Base-by-base conservation (phyloP, 306 rosid genomes). In the Mimosa bimucronata region DNA sequence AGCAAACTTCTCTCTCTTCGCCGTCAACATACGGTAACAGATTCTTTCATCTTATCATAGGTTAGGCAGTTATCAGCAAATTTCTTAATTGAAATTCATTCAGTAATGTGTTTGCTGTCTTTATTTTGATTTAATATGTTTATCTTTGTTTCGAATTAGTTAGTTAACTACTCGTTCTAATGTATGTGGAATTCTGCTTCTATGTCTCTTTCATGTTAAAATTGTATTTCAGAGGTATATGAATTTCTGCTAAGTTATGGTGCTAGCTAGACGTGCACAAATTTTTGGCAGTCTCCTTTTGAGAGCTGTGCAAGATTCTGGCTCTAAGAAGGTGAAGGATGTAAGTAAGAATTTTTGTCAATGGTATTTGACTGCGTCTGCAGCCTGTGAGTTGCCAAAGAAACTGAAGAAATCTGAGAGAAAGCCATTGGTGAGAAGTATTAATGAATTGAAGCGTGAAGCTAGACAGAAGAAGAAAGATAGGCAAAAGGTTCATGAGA, bases 381-480 rank as follows among this genome's bases (percentile, higher is more conserved):
- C 68, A 68, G 76, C 72, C 75, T 60, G 72, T 40, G 82, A 74
- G 52, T 73, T 86, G 29, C 85, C 89, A 1, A 78, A 74, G 71
- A 91, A 83, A 80, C 87, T 70, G 52, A 82, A 83, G 66, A 89
- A 78, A 58, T 81, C 58, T 14, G 90, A 89, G 90, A 88, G 96
- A 79, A 91, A 91, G 81, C 93, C 92, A 40, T 48, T 62, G 14
- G 84, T 88, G 53, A 88, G 73, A 26, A 88, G 88, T 76, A 53
- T 91, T 67, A 88, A 86, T 73, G 85, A 88, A 71, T 88, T 91
- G 31, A 91, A 91, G 83, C 89, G 92, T 6, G 80, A 81, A 77
- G 93, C 88, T 38, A 89, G 92, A 69, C 65, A 48, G 85, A 86
- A 45, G 86, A 83, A 19, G 84, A 91, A 83, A 72, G 89, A 86